These are phyloP conservation scores for Vitis hybrid DNA, from an alignment of 177 flowering plant species.

Conservation along the genomic window DNA sequence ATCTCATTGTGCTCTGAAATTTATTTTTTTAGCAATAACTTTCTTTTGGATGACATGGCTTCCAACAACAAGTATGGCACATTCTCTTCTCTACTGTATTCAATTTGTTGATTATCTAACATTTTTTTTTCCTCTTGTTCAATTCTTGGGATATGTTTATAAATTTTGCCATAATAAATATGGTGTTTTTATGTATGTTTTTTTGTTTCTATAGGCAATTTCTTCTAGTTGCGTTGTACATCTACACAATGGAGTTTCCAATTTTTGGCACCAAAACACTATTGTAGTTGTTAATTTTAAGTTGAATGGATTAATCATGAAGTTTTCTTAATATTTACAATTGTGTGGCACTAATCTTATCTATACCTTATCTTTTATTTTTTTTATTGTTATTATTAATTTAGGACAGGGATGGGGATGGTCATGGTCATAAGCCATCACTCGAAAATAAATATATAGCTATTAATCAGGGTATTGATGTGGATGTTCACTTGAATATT, in stretches of 20 bases:
- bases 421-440: too few species aligned
- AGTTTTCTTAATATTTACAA: background rate
- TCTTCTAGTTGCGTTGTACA: background rate
- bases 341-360: background rate
- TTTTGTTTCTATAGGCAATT: background rate
- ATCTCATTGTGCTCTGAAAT: conserved; percentile 8
- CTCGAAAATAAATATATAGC: too few species aligned
- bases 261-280: background rate
- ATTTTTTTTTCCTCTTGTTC: background rate
- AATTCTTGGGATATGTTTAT: background rate
- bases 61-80: conserved; percentile 1
- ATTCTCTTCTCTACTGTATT: background rate
- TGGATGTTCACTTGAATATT: too few species aligned
- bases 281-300: background rate
- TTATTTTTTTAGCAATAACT: background rate
- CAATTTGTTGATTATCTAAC: background rate
- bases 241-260: background rate
- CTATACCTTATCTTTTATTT: background rate
- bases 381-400: background rate
- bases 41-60: background rate
- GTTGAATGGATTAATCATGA: background rate
- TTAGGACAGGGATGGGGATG: too few species aligned
- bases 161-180: background rate
- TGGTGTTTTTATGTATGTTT: background rate
- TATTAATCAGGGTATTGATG: too few species aligned